Evolutionary conservation across 345 rosid species (phyloP), one percentile per base, ranked within the genome.

Genomic region (Aquilaria sinensis): DNA sequence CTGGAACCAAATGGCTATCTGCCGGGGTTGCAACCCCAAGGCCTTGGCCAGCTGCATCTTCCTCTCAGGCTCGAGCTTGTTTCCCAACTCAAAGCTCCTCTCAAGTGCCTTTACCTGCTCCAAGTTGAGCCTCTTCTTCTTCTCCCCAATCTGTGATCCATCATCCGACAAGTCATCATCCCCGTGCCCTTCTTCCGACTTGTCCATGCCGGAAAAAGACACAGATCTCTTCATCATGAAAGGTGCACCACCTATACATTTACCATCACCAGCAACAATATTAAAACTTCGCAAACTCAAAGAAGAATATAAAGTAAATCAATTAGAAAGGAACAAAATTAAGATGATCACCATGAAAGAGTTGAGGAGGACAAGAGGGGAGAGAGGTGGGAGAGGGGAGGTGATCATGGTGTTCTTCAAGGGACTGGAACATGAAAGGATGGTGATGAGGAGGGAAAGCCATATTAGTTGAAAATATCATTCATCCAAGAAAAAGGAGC

Each of bases 151-250:
- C 71, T 86, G 86, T 43, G 87, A 86, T 75, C 88, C 93, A 78
- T 89, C 96, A 69, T 89, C 96, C 5, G 93, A 89, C 58, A 83
- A 73, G 12, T 89, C 90, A 58, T 86, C 90, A 32, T 86, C 96
- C 49, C 81, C 83, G 51, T 70, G 74, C 48, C 67, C 86, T 41
- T 78, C 90, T 53, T 76, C 81, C 15, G 78, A 68, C 60, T 76
- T 80, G 31, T 84, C 83, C 53, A 74, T 60, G 52, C 88, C 96
- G 0, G 86, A 81, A 70, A 88, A 83, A 1, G 90, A 88, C 85
- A 84, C 71, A 12, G 96, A 88, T 78, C 88, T 85, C 83, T 85
- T 88, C 86, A 84, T 80, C 90, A 84, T 61, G 73, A 81, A 84
- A 53, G 75, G 77, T 62, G 81, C 84, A 31, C 80, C 77, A 46